A percentile compares a stretch with the other conserved stretches of the same genome.
Evolutionary conservation across 139 green algal genomes (phyloP).

Genomic region (Asterochloris erici): DNA sequence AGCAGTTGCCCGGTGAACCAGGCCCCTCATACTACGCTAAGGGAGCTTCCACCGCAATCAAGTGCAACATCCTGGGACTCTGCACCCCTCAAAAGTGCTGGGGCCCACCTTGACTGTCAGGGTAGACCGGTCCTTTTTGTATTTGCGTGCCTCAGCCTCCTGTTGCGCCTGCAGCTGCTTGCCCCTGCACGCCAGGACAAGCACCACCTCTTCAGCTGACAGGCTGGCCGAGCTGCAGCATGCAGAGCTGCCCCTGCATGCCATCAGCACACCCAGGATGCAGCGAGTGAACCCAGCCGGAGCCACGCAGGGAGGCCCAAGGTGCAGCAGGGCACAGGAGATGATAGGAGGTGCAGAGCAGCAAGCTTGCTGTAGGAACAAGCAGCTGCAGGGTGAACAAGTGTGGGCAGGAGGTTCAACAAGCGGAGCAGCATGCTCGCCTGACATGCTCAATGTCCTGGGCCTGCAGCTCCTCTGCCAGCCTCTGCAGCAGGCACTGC

Average conservation of each 20-base stretch:
- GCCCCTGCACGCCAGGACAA: neutral
- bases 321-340: no score
- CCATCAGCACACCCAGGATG: no score
- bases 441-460: slow-evolving; percentile 14
- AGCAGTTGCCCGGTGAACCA: no score
- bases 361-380: slow-evolving; percentile 1
- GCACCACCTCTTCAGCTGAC: neutral
- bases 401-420: neutral
- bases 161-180: slow-evolving; percentile 2
- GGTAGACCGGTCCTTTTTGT: slow-evolving; percentile 9
- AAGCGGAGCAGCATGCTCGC: neutral
- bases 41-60: no score
- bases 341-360: neutral
- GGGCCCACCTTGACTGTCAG: slow-evolving; percentile 7
- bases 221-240: no score
- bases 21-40: no score
- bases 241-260: no score
- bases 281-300: neutral
- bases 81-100: no score
- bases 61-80: no score
- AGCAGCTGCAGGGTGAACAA: neutral
- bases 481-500: neutral
- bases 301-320: neutral
- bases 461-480: slow-evolving; percentile 4
- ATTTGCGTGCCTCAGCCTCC: slow-evolving; percentile 6